Evolutionary conservation across 805 yeast genomes (phyloP), one percentile per base, ranked within the genome.

Genomic region (Candida schatavii): DNA sequence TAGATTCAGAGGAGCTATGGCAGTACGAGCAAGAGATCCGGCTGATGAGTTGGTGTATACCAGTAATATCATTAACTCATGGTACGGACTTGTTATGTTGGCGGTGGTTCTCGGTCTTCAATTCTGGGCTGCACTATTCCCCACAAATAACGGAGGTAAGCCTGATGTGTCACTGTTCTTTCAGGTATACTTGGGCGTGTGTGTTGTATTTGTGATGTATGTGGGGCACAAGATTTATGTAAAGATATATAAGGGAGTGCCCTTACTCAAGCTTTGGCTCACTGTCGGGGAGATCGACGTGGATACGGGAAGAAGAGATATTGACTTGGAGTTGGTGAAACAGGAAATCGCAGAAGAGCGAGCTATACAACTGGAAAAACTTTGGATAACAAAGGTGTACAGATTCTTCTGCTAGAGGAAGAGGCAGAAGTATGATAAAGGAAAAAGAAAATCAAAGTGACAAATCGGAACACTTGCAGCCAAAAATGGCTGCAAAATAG

Each of bases 301-400:
- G 30, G 82, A 78, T 48, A 70, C 80, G 21, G 87, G 88, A 40
- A 72, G 83, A 65, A 75, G 81, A 51, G 77, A 75, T 33, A 55
- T 72, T 23, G 84, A 81, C 56, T 49, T 74, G 46, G 85, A 81
- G 22, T 55, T 68, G 34, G 62, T 80, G 45, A 70, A 63, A 41
- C 76, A 72, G 50, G 80, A 76, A 54, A 60, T 76, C 40, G 77
- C 74, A 18, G 81, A 74, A 51, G 85, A 55, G 28, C 42, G 50
- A 40, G 17, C 29, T 4, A 37, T 27, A 10, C 37, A 49, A 38
- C 33, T 40, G 15, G 41, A 38, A 18, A 49, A 41, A 39, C 46
- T 52, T 7, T 39, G 46, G 34, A 43, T 36, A 28, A 39, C 39
- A 27, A 53, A 47, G 43, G 26, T 54, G 0, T 49, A 39, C 33